phyloP scores from a whole-genome alignment of 2,329 filamentous ascomycete genomes.

The Aspergillus sp. region DNA sequence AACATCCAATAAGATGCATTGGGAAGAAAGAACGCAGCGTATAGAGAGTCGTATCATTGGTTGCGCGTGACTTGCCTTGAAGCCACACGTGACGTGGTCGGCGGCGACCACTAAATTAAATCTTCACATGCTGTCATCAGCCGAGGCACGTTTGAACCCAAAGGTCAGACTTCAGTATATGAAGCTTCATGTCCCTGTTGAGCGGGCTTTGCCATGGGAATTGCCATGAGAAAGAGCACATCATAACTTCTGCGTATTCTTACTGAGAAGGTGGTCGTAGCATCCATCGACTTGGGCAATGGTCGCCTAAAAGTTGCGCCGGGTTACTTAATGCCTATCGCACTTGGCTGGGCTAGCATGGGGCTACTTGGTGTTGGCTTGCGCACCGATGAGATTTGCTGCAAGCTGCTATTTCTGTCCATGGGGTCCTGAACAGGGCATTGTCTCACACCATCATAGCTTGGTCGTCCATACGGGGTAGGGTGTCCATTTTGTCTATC shows the following conservation, averaged over 20 bases:
- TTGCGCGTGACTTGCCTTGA: not conserved
- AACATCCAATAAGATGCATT: not conserved
- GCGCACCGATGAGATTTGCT: not conserved
- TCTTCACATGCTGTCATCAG: not conserved
- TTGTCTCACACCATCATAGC: not conserved
- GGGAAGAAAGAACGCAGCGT: not conserved
- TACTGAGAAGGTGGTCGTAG: not conserved
- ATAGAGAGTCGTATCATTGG: not conserved
- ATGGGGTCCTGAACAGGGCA: not conserved
- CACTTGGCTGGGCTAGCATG: not conserved
- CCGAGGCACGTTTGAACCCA: not conserved
- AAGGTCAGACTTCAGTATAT: not conserved
- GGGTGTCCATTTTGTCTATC: too few species aligned
- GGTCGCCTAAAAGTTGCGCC: not conserved
- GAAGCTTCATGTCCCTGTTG: not conserved
- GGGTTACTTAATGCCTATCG: not conserved
- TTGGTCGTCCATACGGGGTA: not conserved
- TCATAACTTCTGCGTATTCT: not conserved
- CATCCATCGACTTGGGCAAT: not conserved
- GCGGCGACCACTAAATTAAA: constrained; percentile 1
- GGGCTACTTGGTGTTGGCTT: not conserved
- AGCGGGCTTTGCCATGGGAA: too few species aligned
- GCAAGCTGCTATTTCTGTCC: not conserved
- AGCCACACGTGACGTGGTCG: not conserved
- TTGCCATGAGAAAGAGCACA: too few species aligned